Evolutionary conservation across 495 filamentous ascomycete species (phyloP).

Genomic region (Tuber aestivum): DNA sequence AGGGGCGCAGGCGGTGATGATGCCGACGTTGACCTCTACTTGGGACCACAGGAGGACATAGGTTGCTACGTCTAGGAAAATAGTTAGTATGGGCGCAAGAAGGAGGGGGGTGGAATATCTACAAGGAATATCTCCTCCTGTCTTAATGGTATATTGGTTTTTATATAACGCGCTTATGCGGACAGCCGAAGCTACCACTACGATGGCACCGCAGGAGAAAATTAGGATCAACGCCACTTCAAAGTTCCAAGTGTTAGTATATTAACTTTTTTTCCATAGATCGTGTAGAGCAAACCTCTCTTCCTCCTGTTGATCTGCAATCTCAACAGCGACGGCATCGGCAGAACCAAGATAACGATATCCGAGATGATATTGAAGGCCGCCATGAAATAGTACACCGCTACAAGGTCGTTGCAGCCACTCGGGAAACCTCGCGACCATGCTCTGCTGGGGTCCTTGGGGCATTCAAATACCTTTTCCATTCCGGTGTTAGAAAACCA

Average conservation of each 20-base stretch:
- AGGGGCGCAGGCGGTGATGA: constrained; percentile 36
- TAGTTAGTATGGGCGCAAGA: constrained; percentile 17
- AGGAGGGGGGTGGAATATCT: not conserved
- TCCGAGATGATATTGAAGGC: constrained; percentile 35
- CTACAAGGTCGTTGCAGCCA: constrained; percentile 25
- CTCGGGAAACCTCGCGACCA: constrained; percentile 24
- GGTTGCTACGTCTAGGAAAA: constrained; percentile 13
- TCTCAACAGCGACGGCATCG: constrained; percentile 22
- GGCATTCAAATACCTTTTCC: constrained; percentile 28
- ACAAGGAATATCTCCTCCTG: constrained; percentile 24
- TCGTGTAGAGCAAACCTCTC: constrained; percentile 5
- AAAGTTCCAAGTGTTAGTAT: not conserved
- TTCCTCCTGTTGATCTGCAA: constrained; percentile 29
- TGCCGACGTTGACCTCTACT: constrained; percentile 38
- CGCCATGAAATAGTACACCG: constrained; percentile 30
- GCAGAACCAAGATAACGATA: constrained; percentile 30
- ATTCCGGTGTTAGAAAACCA: constrained; percentile 3
- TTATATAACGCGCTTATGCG: constrained; percentile 38
- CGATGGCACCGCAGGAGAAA: constrained; percentile 33
- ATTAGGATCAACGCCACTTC: constrained; percentile 22
- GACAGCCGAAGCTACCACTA: constrained; percentile 38
- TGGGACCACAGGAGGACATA: constrained; percentile 38
- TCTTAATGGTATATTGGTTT: constrained; percentile 12
- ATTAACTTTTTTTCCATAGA: not conserved
- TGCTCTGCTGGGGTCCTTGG: constrained; percentile 18